phyloP scores from a whole-genome alignment of 495 filamentous ascomycete genomes.

The Hypoxylon fuscum region DNA sequence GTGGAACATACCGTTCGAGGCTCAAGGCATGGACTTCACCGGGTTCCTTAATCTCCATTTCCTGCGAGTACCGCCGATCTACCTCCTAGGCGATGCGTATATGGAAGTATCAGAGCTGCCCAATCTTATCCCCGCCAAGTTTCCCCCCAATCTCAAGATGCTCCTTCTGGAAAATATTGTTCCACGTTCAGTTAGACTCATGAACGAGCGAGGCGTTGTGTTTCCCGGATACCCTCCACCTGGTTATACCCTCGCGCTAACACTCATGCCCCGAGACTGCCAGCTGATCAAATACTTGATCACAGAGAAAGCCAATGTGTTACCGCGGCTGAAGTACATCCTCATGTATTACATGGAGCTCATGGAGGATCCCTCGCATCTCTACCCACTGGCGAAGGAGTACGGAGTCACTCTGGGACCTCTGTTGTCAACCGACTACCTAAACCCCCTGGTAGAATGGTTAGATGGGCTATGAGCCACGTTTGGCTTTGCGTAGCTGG shows the following conservation, averaged over 20 bases:
- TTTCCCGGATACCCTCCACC: conserved; percentile 34
- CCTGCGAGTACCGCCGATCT: conserved; percentile 29
- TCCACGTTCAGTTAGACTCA: conserved; percentile 32
- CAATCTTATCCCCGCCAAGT: conserved; percentile 24
- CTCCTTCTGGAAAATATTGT: conserved; percentile 37
- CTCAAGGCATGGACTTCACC: conserved; percentile 34
- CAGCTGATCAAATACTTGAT: conserved; percentile 33
- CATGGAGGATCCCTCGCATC: conserved; percentile 12
- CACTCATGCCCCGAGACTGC: conserved; percentile 33
- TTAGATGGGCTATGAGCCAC: conserved; percentile 22
- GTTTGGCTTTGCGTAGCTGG: background rate
- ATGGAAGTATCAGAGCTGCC: conserved; percentile 18
- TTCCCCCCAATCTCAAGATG: conserved; percentile 39
- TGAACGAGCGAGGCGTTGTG: conserved; percentile 31
- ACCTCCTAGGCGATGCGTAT: conserved; percentile 27
- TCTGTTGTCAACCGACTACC: conserved; percentile 18
- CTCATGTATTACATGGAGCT: conserved; percentile 35
- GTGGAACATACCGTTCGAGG: conserved; percentile 29
- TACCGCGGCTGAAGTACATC: conserved; percentile 34
- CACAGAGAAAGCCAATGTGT: conserved; percentile 25
- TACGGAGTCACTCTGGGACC: conserved; percentile 18
- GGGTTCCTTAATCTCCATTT: conserved; percentile 32
- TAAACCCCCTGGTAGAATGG: conserved; percentile 34
- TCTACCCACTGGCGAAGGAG: conserved; percentile 25
- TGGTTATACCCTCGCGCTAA: conserved; percentile 27